Base-by-base conservation (phyloP, 1,139 yeast species). In the Suhomyces bolitotheri region DNA sequence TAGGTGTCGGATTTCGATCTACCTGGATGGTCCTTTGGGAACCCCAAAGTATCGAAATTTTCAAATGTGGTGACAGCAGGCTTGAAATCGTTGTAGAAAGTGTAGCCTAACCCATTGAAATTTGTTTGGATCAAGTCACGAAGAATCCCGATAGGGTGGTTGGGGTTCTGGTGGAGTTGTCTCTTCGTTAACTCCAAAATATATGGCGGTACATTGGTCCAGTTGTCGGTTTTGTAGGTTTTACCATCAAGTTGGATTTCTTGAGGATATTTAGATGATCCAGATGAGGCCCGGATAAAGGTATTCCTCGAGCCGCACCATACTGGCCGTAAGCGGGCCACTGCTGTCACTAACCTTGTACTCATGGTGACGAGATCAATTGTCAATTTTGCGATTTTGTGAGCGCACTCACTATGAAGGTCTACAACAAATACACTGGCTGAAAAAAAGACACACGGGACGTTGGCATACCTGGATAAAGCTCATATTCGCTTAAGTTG, bases 21-120 rank as follows among this genome's bases (percentile, higher is more conserved):
- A 3, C 98, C 97, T 0, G 96, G 96, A 54, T 92, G 99, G 54
- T 90, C 95, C 29, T 63, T 58, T 0, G 97, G 96, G 58, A 92
- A 92, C 1, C 95, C 97, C 28, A 92, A 70, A 3, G 84, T 85
- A 56, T 92, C 98, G 54, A 94, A 92, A 58, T 92, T 92, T 52
- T 90, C 86, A 51, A 66, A 77, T 2, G 79, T 83, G 5, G 92
- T 72, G 1, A 92, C 98, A 3, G 79, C 86, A 0, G 98, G 97
- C 41, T 75, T 71, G 62, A 89, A 87, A 42, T 85, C 77, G 54
- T 84, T 85, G 62, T 82, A 89, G 50, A 81, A 80, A 0, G 95
- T 83, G 58, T 84, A 85, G 1, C 92, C 95, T 41, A 81, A 62
- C 0, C 75, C 78, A 24, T 69, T 50, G 53, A 92, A 78, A 44